Evolutionary conservation across 768 basidiomycete genomes (phyloP).

Genomic region (Tulasnella sp.): DNA sequence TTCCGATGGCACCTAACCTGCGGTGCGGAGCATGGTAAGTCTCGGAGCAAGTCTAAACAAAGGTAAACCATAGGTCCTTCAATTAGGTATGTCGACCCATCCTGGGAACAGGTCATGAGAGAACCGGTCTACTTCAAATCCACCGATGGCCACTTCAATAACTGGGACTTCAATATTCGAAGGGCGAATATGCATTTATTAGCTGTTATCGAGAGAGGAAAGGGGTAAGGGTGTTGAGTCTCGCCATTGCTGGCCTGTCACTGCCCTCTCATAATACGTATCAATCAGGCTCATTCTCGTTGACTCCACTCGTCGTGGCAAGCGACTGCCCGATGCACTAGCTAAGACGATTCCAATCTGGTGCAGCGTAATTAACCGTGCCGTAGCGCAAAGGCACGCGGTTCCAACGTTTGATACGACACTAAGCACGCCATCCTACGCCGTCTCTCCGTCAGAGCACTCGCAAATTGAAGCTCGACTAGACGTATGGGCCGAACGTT

Average conservation of each 20-base stretch:
- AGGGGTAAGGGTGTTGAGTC: constrained; percentile 50
- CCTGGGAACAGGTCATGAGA: constrained; percentile 31
- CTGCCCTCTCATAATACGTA: neutral
- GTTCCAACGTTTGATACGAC: constrained; percentile 37
- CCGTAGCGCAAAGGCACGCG: constrained; percentile 35
- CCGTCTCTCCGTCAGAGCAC: constrained; percentile 53
- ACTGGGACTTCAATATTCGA: constrained; percentile 81
- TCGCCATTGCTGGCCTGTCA: neutral
- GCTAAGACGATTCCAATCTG: constrained; percentile 93
- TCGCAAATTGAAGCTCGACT: constrained; percentile 65
- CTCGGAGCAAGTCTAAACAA: constrained; percentile 57
- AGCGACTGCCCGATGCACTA: constrained; percentile 89
- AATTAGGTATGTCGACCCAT: constrained; percentile 20
- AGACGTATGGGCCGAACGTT: constrained; percentile 61
- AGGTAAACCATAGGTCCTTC: neutral
- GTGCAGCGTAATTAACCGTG: constrained; percentile 84
- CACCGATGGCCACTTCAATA: constrained; percentile 79
- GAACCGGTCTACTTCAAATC: constrained; percentile 80
- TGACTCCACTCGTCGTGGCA: constrained; percentile 89
- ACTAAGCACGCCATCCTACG: constrained; percentile 66
- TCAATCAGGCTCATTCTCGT: constrained; percentile 67
- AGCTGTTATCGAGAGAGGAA: constrained; percentile 47
- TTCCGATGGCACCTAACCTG: constrained; percentile 75
- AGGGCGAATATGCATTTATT: constrained; percentile 81
- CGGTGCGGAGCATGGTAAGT: constrained; percentile 95